These are phyloP conservation scores for Aureobasidium sp. DNA, from an alignment of 2,329 filamentous ascomycete species.

Conservation along the genomic window DNA sequence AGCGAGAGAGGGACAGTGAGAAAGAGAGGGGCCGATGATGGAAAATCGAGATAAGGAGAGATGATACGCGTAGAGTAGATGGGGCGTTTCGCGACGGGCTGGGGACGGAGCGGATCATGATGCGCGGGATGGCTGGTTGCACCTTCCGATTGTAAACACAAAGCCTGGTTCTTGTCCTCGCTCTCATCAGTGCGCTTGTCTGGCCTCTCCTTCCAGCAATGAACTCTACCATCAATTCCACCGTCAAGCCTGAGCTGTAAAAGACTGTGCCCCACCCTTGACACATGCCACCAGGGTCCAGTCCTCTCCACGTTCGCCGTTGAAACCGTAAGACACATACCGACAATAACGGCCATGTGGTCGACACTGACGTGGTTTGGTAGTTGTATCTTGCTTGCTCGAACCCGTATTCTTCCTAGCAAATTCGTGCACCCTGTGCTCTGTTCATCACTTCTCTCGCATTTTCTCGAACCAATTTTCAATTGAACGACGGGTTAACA, in stretches of 20 bases:
- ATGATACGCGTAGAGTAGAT: not conserved
- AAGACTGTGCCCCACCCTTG: not conserved
- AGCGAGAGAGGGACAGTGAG: not conserved
- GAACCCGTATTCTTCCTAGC: not conserved
- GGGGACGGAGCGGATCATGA: not conserved
- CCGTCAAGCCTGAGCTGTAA: not conserved
- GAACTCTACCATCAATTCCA: not conserved
- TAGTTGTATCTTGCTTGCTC: not conserved
- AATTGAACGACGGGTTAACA: not conserved
- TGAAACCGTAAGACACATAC: not conserved
- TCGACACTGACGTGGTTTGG: not conserved
- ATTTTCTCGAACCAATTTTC: not conserved
- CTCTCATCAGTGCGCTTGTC: not conserved
- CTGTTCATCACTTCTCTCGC: not conserved
- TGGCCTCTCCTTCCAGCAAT: not conserved
- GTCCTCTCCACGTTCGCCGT: conserved; percentile 1
- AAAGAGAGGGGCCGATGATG: not conserved
- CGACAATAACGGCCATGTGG: not conserved
- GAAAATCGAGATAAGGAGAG: not conserved
- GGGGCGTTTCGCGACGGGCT: not conserved
- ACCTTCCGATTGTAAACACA: conserved; percentile 11
- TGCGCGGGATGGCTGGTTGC: conserved; percentile 2
- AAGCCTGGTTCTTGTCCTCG: not conserved
- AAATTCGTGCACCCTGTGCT: not conserved
- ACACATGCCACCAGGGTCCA: conserved; percentile 7